Conservation (phyloP, 140 eudicot species). For the Senecio squalidus region DNA sequence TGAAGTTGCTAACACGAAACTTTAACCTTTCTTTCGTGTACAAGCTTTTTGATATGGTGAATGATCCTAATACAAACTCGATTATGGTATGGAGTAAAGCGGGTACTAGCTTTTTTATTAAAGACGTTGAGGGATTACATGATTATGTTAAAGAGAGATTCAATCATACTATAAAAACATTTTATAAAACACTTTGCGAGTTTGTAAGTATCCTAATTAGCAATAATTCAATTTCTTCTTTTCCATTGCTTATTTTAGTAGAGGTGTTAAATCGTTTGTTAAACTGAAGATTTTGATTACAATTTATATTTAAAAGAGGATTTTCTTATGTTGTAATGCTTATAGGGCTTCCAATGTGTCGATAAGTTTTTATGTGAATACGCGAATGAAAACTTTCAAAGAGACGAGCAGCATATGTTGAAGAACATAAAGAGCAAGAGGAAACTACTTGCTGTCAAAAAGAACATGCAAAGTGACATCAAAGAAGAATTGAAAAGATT, state of each 20-base stretch:
- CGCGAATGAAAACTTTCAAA: slow-evolving; percentile 22
- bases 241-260: not conserved
- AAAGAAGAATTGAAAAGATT: slow-evolving; percentile 19
- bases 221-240: not conserved
- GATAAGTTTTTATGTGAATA: slow-evolving; percentile 21
- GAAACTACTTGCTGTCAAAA: slow-evolving; percentile 5
- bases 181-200: slow-evolving; percentile 10
- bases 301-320: not conserved
- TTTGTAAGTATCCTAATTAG: slow-evolving; percentile 13
- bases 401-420: slow-evolving; percentile 19
- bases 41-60: slow-evolving; percentile 24
- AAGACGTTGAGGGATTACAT: slow-evolving; percentile 9
- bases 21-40: slow-evolving; percentile 1
- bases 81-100: slow-evolving; percentile 13
- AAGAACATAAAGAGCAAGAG: slow-evolving; percentile 20
- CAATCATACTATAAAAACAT: slow-evolving; percentile 12
- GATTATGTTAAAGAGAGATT: slow-evolving; percentile 21
- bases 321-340: not conserved
- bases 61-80: slow-evolving; percentile 12
- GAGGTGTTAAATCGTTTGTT: not conserved
- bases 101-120: slow-evolving; percentile 23
- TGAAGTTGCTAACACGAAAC: not conserved
- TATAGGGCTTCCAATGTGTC: slow-evolving; percentile 23
- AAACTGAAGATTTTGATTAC: not conserved
- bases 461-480: slow-evolving; percentile 21